Evolutionary conservation across 2,329 filamentous ascomycete species (phyloP).

Genomic region (Colletotrichum coccodes): DNA sequence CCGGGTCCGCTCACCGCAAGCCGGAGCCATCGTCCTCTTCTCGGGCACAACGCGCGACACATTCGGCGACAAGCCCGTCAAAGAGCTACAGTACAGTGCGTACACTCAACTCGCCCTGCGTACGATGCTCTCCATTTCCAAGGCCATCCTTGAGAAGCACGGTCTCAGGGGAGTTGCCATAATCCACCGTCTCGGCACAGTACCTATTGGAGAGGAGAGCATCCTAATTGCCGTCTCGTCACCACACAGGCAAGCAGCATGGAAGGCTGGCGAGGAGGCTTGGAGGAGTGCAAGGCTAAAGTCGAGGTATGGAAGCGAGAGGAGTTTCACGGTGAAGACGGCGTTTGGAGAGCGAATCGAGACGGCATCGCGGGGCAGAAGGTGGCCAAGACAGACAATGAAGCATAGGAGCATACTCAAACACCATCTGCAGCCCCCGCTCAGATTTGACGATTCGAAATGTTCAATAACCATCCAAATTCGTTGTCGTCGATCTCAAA

Average conservation of each 20-base stretch:
- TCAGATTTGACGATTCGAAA: too few species aligned
- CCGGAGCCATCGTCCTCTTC: slow-evolving; percentile 82
- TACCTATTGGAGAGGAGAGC: slow-evolving; percentile 92
- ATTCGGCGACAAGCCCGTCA: slow-evolving; percentile 77
- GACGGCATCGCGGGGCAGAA: slow-evolving; percentile 72
- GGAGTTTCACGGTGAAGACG: slow-evolving; percentile 82
- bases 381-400: not conserved
- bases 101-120: slow-evolving; percentile 77
- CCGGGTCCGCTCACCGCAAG: slow-evolving; percentile 76
- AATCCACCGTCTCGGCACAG: slow-evolving; percentile 84
- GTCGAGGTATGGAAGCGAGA: slow-evolving; percentile 98
- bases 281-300: slow-evolving; percentile 85
- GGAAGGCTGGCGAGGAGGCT: slow-evolving; percentile 89
- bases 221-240: slow-evolving; percentile 89
- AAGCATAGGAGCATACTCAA: not conserved
- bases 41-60: slow-evolving; percentile 82
- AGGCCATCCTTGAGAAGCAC: slow-evolving; percentile 67
- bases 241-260: slow-evolving; percentile 85
- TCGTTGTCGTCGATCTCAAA: not conserved
- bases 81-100: slow-evolving; percentile 78
- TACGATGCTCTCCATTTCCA: slow-evolving; percentile 74
- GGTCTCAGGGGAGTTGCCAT: slow-evolving; percentile 79
- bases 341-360: slow-evolving; percentile 88
- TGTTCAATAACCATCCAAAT: too few species aligned
- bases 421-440: not conserved